Percentiles rank a stretch among this genome's conserved stretches.
These are phyloP conservation scores for Acmispon strigosus DNA, from an alignment of 306 rosid species.

Conservation along the genomic window DNA sequence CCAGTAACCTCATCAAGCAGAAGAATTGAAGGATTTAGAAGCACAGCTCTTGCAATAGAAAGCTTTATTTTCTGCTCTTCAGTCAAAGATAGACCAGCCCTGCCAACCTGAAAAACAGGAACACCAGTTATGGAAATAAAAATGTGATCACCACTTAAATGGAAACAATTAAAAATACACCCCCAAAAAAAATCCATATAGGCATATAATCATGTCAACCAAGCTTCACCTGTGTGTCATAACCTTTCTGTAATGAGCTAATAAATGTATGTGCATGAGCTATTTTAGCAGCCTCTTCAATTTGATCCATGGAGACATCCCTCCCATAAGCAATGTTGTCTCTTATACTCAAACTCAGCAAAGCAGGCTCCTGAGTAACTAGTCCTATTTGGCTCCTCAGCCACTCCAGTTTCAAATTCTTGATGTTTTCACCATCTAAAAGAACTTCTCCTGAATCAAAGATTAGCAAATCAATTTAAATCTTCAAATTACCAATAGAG, in stretches of 20 bases:
- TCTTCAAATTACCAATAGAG: conserved; percentile 13
- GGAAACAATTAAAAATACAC: neutral
- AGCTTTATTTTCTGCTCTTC: conserved; percentile 97
- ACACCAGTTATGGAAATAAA: neutral
- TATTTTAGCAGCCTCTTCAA: conserved; percentile 98
- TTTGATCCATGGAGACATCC: conserved; percentile 84
- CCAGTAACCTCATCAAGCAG: conserved; percentile 98
- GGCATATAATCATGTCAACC: conserved; percentile 8
- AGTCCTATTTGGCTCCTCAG: conserved; percentile 95
- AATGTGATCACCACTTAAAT: neutral
- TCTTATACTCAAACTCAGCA: conserved; percentile 92
- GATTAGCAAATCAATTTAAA: conserved; percentile 20
- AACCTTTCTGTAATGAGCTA: conserved; percentile 73
- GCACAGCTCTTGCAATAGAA: conserved; percentile 96
- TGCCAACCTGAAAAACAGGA: conserved; percentile 70
- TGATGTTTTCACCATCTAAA: conserved; percentile 93
- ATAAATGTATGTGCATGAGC: conserved; percentile 98
- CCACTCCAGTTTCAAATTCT: conserved; percentile 87
- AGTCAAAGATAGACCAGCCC: conserved; percentile 84
- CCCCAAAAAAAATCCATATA: neutral
- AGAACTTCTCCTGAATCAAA: conserved; percentile 96
- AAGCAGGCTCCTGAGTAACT: conserved; percentile 98
- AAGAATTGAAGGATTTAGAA: conserved; percentile 87
- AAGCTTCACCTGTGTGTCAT: conserved; percentile 77
- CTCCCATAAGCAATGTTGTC: conserved; percentile 97